These are phyloP conservation scores for Leptomonas pyrrhocoris DNA, from an alignment of 208 protist species.

Conservation along the genomic window DNA sequence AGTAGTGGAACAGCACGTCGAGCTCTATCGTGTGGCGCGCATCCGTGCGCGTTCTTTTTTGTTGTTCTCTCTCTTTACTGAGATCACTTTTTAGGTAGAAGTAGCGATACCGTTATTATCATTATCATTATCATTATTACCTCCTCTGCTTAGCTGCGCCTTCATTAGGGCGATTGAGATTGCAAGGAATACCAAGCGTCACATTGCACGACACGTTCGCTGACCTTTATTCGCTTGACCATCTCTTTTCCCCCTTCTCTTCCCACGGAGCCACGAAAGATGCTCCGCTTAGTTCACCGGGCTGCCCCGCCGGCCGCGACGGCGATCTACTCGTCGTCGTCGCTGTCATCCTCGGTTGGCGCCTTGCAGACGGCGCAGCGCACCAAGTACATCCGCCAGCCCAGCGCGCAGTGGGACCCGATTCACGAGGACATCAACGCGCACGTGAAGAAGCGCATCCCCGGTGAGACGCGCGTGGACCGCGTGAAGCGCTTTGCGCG, in stretches of 20 bases:
- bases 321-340: conserved; percentile 7
- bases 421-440: conserved; percentile 91
- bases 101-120: too few relatives aligned
- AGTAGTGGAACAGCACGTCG: too few relatives aligned
- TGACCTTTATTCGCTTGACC: background rate
- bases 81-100: too few relatives aligned
- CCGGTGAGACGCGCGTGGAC: conserved; percentile 88
- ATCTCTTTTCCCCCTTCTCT: background rate
- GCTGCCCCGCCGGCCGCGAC: conserved; percentile 17
- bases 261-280: background rate
- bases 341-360: too few relatives aligned
- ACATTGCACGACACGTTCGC: background rate
- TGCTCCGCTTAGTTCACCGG: conserved; percentile 33
- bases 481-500: conserved; percentile 87
- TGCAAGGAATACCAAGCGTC: too few relatives aligned
- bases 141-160: too few relatives aligned
- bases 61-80: too few relatives aligned
- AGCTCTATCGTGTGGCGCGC: too few relatives aligned
- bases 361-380: conserved; percentile 37
- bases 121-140: too few relatives aligned
- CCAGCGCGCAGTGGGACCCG: conserved; percentile 84
- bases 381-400: conserved; percentile 85
- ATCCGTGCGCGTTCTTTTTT: too few relatives aligned
- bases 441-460: conserved; percentile 91
- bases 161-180: too few relatives aligned